These are phyloP conservation scores for Neonectria faginata DNA, from an alignment of 2,329 filamentous ascomycete genomes.

Conservation along the genomic window DNA sequence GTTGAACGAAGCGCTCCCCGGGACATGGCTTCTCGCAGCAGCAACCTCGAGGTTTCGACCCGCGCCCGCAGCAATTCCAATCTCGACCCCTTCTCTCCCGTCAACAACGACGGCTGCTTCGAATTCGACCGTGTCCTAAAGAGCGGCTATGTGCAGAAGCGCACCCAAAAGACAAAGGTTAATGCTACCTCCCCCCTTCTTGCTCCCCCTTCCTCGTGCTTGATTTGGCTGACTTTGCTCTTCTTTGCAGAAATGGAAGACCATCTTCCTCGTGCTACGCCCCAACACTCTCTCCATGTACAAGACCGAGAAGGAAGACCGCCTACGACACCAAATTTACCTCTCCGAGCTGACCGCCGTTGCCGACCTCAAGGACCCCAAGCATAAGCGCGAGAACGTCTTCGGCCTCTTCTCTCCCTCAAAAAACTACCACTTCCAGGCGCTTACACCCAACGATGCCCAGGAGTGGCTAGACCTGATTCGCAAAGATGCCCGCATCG, in stretches of 20 bases:
- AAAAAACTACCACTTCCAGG: conserved; percentile 92
- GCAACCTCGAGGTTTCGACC: conserved; percentile 33
- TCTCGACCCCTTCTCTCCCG: conserved; percentile 80
- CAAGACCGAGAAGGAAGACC: conserved; percentile 89
- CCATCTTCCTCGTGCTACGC: conserved; percentile 87
- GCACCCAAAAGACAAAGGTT: conserved; percentile 95
- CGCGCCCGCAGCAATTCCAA: conserved; percentile 47
- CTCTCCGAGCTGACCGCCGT: conserved; percentile 93
- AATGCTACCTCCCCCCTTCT: conserved; percentile 24
- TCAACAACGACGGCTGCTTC: conserved; percentile 95
- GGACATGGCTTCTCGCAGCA: conserved; percentile 27
- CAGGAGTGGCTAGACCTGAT: conserved; percentile 89
- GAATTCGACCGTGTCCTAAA: conserved; percentile 96
- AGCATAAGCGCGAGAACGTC: conserved; percentile 85
- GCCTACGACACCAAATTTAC: conserved; percentile 87
- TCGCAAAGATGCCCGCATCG: conserved; percentile 81
- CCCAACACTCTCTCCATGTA: conserved; percentile 93
- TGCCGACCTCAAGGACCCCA: conserved; percentile 87
- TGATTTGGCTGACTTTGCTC: conserved; percentile 36
- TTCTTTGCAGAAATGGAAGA: conserved; percentile 82
- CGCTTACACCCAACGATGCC: conserved; percentile 77
- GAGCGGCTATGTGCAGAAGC: conserved; percentile 85
- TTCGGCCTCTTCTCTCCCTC: conserved; percentile 94
- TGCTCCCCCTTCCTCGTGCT: background rate
- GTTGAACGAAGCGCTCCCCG: conserved; percentile 37